These are phyloP conservation scores for Castanospermum australe DNA, from an alignment of 306 rosid species.

Conservation along the genomic window DNA sequence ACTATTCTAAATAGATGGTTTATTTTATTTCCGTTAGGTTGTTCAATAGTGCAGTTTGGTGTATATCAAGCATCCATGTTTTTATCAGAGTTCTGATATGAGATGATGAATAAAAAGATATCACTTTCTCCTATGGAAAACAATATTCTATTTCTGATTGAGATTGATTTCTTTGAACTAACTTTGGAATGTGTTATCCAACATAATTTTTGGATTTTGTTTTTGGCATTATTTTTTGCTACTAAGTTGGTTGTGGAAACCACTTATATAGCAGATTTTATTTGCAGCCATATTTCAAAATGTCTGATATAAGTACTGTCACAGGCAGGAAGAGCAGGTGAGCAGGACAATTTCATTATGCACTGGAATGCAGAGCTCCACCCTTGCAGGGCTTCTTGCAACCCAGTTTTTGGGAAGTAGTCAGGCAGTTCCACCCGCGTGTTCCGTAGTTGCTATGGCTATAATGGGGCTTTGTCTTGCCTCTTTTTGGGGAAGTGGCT, in stretches of 20 bases:
- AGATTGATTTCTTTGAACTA: neutral
- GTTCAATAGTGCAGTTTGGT: neutral
- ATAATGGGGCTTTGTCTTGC: conserved; percentile 94
- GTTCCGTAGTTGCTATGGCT: conserved; percentile 94
- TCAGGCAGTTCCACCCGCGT: conserved; percentile 96
- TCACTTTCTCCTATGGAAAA: neutral
- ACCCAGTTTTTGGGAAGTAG: conserved; percentile 89
- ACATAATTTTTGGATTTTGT: neutral
- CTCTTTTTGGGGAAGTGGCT: conserved; percentile 89
- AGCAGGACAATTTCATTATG: conserved; percentile 82
- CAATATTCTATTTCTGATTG: neutral
- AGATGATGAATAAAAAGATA: neutral
- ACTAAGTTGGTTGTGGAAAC: neutral
- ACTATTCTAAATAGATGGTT: neutral
- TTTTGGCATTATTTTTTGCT: neutral
- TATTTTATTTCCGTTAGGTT: neutral
- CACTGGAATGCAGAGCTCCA: conserved; percentile 99
- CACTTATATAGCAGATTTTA: neutral
- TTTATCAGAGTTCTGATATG: neutral
- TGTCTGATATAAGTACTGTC: conserved; percentile 17
- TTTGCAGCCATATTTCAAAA: neutral
- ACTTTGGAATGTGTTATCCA: neutral
- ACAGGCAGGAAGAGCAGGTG: conserved; percentile 83
- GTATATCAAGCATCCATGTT: conserved; percentile 6
- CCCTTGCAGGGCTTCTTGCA: conserved; percentile 96